Evolutionary conservation across 2,329 filamentous ascomycete genomes (phyloP), one percentile per base, ranked within the genome.

Genomic region (Lachnellula occidentalis): DNA sequence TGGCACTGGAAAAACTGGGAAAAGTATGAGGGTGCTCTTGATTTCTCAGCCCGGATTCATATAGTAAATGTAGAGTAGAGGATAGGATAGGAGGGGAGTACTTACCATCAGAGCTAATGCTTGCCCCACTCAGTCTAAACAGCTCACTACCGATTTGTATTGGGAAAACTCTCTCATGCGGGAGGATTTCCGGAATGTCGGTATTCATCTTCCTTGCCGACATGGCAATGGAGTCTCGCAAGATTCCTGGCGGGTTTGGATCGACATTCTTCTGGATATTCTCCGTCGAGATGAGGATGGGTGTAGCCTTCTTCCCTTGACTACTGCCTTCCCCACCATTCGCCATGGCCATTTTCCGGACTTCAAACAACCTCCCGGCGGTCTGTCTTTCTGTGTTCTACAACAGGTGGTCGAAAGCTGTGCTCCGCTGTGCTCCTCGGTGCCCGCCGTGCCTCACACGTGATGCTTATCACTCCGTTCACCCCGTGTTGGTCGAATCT

Each of bases 1-100:
- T 96, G 92, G 65, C 89, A 88, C 63, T 85, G 79, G 71, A 97
- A 97, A 75, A 94, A 96, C 64, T 90, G 87, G 19, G 92, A 95
- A 73, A 97, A 96, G 72, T 96, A 96, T 48, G 92, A 96, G 55
- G 92, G 92, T 66, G 91, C 92, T 95, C 73, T 76, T 75, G 69
- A 70, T 73, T 67, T 74, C 68, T 83, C 71, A 82, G 76, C 66
- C 48, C 59, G 54, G 9, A 34, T 54, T 37, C 36, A 15, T 41
- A 31, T 11, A 31, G 27, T 31, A 31, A 11, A 31, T 31, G 9
- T 31, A 31, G 27, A 31, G 6, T 37, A n/a, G 27, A 9, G 6
- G 24, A 36, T 5, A 11, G 31, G 34, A 45, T 19, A 17, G 42
- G 51, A 57, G 51, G 19, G 42, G 51, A 57, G 51, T 50, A 74